Conservation (phyloP, 768 basidiomycete genomes). For the Tricholoma bakamatsutake region DNA sequence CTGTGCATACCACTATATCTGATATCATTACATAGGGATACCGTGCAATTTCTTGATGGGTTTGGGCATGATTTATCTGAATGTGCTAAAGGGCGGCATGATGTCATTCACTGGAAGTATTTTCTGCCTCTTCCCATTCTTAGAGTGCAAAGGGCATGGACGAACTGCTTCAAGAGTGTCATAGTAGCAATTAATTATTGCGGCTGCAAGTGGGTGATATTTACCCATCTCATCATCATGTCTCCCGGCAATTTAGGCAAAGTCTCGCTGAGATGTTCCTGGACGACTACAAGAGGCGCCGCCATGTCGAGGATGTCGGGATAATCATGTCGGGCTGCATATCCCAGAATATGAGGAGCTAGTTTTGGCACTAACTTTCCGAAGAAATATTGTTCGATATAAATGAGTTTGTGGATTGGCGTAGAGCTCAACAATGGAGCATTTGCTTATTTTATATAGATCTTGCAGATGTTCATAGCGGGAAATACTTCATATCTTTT, state of each 20-base stretch:
- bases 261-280: neutral
- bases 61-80: neutral
- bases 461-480: conserved; percentile 5
- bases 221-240: neutral
- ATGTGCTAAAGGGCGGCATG: neutral
- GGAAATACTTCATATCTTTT: conserved; percentile 5
- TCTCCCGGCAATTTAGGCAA: neutral
- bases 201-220: neutral
- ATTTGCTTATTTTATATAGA: conserved; percentile 2
- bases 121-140: neutral
- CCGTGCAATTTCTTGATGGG: too few relatives aligned
- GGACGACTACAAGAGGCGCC: neutral
- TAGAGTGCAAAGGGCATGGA: neutral
- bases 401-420: neutral
- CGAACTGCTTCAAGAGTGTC: neutral
- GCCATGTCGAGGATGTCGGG: neutral
- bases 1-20: too few relatives aligned
- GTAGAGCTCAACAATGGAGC: neutral
- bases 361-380: neutral
- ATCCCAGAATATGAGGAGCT: neutral
- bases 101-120: too few relatives aligned
- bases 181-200: neutral
- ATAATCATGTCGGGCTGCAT: conserved; percentile 1
- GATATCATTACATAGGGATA: too few relatives aligned
- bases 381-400: neutral